phyloP scores from a whole-genome alignment of 345 rosid species.

The Triadica sebifera region DNA sequence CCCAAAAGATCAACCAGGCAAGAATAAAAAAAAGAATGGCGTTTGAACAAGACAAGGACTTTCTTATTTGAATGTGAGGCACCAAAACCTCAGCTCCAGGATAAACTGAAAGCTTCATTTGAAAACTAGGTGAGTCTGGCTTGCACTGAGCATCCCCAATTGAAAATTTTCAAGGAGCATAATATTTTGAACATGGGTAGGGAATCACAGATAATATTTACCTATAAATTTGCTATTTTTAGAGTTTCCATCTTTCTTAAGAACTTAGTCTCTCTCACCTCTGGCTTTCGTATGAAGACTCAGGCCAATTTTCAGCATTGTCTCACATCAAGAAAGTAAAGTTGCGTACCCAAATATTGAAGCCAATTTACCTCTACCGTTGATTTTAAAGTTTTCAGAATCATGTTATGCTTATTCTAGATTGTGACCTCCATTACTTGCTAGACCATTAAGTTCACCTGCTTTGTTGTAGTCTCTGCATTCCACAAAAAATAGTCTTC shows the following conservation, averaged over 20 bases:
- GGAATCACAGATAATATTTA: neutral
- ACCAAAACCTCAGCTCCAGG: neutral
- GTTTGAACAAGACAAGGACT: neutral
- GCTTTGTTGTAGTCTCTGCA: neutral
- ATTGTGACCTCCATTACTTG: constrained; percentile 12
- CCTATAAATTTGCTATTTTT: neutral
- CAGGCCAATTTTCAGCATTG: neutral
- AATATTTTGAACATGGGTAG: no score
- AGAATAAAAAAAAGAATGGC: neutral
- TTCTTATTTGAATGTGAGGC: neutral
- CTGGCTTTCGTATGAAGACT: neutral
- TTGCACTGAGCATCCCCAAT: neutral
- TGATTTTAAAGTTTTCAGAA: constrained; percentile 2
- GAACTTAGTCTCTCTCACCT: neutral
- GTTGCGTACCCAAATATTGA: neutral
- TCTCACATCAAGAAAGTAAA: neutral
- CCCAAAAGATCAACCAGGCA: neutral
- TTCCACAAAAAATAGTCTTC: neutral
- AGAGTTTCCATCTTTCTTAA: neutral
- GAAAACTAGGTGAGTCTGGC: neutral
- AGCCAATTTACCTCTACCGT: neutral
- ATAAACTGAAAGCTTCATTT: neutral
- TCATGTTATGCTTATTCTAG: constrained; percentile 5
- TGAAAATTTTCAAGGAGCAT: no score
- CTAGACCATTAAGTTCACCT: neutral